Evolutionary conservation across 2,329 filamentous ascomycete genomes (phyloP).

Genomic region (Xylaria sp.): DNA sequence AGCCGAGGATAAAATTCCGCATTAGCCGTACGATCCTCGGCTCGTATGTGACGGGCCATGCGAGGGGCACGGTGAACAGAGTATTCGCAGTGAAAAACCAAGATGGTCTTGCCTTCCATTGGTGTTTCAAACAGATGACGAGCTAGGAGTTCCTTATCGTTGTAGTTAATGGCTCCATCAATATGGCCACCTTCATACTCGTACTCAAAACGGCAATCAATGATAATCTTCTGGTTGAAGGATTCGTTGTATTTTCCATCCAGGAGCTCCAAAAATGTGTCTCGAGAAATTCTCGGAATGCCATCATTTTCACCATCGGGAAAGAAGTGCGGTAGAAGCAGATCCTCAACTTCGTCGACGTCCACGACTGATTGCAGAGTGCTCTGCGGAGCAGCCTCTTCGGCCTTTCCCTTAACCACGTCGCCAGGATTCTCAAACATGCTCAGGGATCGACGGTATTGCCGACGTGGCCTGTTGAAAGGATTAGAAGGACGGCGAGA

Average conservation of each 20-base stretch:
- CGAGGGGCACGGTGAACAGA: conserved; percentile 95
- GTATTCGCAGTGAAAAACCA: conserved; percentile 98
- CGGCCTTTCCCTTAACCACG: conserved; percentile 82
- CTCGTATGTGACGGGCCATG: conserved; percentile 93
- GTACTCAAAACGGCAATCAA: conserved; percentile 99
- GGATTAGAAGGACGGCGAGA: conserved; percentile 78
- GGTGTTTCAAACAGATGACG: conserved; percentile 78
- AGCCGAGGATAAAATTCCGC: conserved; percentile 86
- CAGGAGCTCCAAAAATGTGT: conserved; percentile 86
- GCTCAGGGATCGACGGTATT: conserved; percentile 91
- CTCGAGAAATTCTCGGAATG: conserved; percentile 85
- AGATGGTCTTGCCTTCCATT: conserved; percentile 76
- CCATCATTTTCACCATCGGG: conserved; percentile 83
- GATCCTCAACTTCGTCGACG: conserved; percentile 79
- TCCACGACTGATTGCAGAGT: conserved; percentile 82
- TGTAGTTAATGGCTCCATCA: conserved; percentile 92
- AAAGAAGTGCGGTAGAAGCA: conserved; percentile 84
- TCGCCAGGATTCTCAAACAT: conserved; percentile 97
- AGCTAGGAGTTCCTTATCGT: conserved; percentile 90
- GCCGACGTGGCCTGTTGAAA: conserved; percentile 81
- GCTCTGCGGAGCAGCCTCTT: conserved; percentile 64
- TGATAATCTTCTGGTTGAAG: conserved; percentile 85
- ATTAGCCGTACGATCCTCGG: conserved; percentile 87
- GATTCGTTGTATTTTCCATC: conserved; percentile 82
- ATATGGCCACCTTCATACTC: conserved; percentile 98